Percentiles rank a stretch among this genome's conserved stretches.
These are phyloP conservation scores for Amanita subjunquillea DNA, from an alignment of 768 basidiomycete genomes.

Conservation along the genomic window DNA sequence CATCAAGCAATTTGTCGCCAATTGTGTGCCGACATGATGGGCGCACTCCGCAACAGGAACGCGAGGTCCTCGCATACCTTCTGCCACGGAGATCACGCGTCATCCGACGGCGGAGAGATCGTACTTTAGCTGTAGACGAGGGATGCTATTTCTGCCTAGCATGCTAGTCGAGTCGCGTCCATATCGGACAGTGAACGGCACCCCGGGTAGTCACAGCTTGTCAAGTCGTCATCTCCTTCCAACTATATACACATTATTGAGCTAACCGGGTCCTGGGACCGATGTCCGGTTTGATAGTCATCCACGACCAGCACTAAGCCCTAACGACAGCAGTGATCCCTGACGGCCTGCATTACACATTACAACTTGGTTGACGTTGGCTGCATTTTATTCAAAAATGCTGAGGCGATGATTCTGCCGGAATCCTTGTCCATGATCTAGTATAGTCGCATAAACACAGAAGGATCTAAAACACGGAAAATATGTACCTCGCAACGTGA, in stretches of 20 bases:
- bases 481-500: conserved; percentile 56
- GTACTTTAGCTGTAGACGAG: no score
- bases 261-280: neutral
- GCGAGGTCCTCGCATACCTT: no score
- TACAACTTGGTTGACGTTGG: conserved; percentile 42
- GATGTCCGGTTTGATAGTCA: neutral
- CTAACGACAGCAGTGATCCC: neutral
- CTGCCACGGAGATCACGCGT: no score
- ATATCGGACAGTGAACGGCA: neutral
- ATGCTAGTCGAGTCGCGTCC: neutral
- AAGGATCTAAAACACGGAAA: neutral
- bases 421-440: conserved; percentile 52
- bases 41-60: no score
- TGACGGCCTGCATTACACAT: neutral
- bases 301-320: neutral
- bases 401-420: conserved; percentile 53
- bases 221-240: neutral
- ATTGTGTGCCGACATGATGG: no score
- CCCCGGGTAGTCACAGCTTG: neutral
- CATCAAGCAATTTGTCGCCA: neutral
- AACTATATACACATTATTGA: neutral
- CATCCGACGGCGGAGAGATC: no score
- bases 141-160: no score
- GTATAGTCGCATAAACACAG: conserved; percentile 2
- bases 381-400: conserved; percentile 67